A percentile compares a stretch with the other conserved stretches of the same genome.
These are phyloP conservation scores for Achlya hypogyna DNA, from an alignment of 352 stramenopile genomes.

Conservation along the genomic window DNA sequence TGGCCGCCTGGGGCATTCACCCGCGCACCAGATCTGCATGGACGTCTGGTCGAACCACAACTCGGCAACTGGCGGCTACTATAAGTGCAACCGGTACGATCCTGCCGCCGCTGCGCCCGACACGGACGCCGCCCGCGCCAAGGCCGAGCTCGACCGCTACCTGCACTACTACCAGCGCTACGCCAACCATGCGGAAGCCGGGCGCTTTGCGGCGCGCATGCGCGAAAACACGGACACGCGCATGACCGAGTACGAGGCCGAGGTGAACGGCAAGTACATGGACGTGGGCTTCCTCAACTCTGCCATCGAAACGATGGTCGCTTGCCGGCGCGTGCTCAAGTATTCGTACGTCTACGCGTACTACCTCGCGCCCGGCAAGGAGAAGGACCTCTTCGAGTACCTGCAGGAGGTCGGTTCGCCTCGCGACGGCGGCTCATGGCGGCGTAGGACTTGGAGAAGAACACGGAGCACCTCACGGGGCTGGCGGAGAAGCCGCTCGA, in stretches of 20 bases:
- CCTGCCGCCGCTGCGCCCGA: conserved; percentile 30
- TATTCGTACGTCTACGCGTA: conserved; percentile 97
- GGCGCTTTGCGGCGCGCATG: conserved; percentile 96
- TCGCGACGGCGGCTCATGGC: background rate
- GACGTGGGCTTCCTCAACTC: conserved; percentile 98
- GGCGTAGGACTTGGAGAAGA: conserved; percentile 87
- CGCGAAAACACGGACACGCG: conserved; percentile 90
- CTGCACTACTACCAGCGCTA: conserved; percentile 98
- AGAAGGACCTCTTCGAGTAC: conserved; percentile 93
- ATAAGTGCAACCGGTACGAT: conserved; percentile 99
- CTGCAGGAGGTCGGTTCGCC: conserved; percentile 52
- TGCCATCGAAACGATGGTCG: conserved; percentile 93
- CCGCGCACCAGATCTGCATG: conserved; percentile 79
- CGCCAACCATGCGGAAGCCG: conserved; percentile 92
- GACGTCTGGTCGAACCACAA: conserved; percentile 94
- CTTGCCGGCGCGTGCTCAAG: conserved; percentile 97
- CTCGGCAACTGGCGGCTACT: conserved; percentile 95
- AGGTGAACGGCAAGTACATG: conserved; percentile 26
- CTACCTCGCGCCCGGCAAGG: conserved; percentile 82
- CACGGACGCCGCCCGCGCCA: conserved; percentile 87
- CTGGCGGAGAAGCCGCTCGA: conserved; percentile 87
- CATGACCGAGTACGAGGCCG: conserved; percentile 84
- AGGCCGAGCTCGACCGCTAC: conserved; percentile 97
- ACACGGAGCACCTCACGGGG: conserved; percentile 87
- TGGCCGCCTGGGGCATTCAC: conserved; percentile 39